Conservation (phyloP, 1,284 basidiomycete species). For the Apiotrichum veenhuisii region DNA sequence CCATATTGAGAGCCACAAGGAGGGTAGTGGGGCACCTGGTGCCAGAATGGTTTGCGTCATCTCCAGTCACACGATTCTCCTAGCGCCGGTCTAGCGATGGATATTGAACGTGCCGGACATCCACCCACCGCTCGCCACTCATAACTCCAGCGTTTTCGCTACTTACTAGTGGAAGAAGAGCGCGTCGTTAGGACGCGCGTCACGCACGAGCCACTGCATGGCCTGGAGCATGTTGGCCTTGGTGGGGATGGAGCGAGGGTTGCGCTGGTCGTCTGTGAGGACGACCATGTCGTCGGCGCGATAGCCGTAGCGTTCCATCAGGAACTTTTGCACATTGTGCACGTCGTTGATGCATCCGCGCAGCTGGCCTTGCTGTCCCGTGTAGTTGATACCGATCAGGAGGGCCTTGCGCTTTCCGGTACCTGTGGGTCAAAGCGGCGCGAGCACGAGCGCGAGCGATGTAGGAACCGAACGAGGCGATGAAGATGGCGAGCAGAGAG, state of each 20-base stretch:
- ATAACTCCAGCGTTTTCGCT: no score
- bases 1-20: background rate
- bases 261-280: constrained; percentile 66
- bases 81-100: no score
- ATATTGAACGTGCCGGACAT: no score
- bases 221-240: constrained; percentile 75
- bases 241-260: constrained; percentile 67
- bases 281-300: constrained; percentile 77
- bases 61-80: no score
- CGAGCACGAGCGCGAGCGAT: background rate
- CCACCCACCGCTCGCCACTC: no score
- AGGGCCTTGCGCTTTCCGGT: constrained; percentile 39
- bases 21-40: background rate
- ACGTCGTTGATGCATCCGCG: constrained; percentile 86
- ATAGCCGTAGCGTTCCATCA: constrained; percentile 69
- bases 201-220: constrained; percentile 85
- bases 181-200: constrained; percentile 74
- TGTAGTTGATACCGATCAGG: constrained; percentile 63
- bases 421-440: constrained; percentile 14
- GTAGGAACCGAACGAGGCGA: no score
- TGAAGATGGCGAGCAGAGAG: background rate
- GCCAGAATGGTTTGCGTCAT: no score
- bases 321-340: constrained; percentile 67
- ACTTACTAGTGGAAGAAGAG: constrained; percentile 85
- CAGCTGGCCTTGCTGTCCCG: constrained; percentile 61